Evolutionary conservation across 257 asterid genomes (phyloP).

Genomic region (Capsicum chinense): DNA sequence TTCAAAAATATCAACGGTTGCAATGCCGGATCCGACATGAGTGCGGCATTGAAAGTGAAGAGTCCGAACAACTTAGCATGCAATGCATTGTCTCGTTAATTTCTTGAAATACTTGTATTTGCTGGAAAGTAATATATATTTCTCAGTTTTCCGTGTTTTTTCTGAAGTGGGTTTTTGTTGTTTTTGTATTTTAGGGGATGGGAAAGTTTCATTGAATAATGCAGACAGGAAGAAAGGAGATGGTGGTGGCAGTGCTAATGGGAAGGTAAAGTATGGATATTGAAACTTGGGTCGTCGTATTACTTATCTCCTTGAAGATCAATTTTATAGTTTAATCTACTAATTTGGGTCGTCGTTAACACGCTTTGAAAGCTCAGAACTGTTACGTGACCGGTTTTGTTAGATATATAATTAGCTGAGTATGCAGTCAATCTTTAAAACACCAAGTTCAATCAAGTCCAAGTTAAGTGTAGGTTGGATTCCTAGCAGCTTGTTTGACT

Average conservation of each 20-base stretch:
- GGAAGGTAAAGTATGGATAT: slow-evolving; percentile 42
- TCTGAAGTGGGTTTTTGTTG: neutral
- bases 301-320: neutral
- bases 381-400: neutral
- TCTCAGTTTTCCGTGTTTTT: neutral
- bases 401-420: neutral
- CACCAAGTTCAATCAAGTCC: neutral
- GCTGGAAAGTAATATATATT: neutral
- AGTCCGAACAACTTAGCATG: too few relatives aligned
- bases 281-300: neutral
- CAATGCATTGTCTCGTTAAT: neutral
- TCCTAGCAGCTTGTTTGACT: neutral
- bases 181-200: slow-evolving; percentile 15
- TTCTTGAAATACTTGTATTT: neutral
- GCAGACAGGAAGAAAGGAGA: slow-evolving; percentile 36
- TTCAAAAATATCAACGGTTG: too few relatives aligned
- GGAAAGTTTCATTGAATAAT: slow-evolving; percentile 33
- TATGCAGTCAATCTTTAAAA: too few relatives aligned
- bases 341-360: neutral
- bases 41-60: too few relatives aligned
- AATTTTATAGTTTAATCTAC: neutral
- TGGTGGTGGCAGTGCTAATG: slow-evolving; percentile 34
- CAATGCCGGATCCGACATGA: too few relatives aligned
- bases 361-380: neutral
- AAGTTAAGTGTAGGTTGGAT: neutral